These are phyloP conservation scores for Corchorus capsularis DNA, from an alignment of 345 rosid species.

Conservation along the genomic window DNA sequence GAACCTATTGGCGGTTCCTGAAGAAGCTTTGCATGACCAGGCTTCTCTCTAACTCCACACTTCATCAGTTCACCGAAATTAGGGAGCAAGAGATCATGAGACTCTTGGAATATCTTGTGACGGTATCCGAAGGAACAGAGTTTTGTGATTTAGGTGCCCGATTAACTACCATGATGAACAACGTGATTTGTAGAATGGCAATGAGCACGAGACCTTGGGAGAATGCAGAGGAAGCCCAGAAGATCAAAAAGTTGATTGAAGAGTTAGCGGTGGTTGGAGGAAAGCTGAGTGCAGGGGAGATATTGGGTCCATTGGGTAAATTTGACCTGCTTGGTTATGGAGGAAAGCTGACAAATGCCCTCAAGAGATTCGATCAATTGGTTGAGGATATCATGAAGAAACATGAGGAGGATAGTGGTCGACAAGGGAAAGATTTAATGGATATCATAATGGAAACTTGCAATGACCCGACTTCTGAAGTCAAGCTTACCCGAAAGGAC, in stretches of 20 bases:
- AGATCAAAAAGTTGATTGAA: background rate
- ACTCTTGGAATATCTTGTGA: background rate
- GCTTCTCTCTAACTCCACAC: background rate
- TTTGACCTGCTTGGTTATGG: conserved; percentile 14
- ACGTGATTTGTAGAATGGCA: background rate
- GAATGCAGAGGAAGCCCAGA: background rate
- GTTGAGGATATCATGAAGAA: conserved; percentile 2
- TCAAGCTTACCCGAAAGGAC: conserved; percentile 2
- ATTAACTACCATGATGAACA: background rate
- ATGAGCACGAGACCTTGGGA: background rate
- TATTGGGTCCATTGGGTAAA: conserved; percentile 8
- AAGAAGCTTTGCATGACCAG: conserved; percentile 18
- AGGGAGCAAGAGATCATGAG: conserved; percentile 5
- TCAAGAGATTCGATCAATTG: background rate
- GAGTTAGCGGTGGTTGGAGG: background rate
- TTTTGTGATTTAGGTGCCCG: background rate
- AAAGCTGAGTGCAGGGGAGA: background rate
- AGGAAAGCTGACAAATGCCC: background rate
- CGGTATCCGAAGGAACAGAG: background rate
- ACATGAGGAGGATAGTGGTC: background rate
- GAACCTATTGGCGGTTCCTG: conserved; percentile 14
- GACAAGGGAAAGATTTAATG: conserved; percentile 10
- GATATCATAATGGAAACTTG: background rate
- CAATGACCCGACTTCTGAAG: background rate
- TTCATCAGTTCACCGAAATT: background rate